Base-by-base conservation (phyloP, 108 stramenopile species). In the Conticribra guillardii region DNA sequence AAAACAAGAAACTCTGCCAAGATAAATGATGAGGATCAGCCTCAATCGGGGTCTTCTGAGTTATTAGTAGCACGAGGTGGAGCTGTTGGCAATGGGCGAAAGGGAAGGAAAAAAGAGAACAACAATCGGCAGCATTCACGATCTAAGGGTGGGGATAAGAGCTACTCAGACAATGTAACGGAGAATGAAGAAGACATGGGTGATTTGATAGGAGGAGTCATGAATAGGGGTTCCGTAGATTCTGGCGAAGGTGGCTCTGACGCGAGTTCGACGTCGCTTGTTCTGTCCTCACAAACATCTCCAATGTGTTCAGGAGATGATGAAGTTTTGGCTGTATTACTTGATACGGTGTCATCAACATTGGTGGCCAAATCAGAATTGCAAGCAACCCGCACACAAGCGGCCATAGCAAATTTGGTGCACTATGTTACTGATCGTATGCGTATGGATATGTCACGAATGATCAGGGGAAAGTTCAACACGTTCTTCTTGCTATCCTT, bases 361-460 rank as follows among this genome's bases (percentile, higher is more conserved):
- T 53, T 68, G 0, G 46, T 41, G 4, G 37, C 46, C 41, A 68
- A 68, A 54, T 68, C 67, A 47, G 67, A 68, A 22, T 34, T 32
- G 8, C 67, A 68, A 68, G 67, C 54, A n/a, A 33, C 54, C 1
- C 71, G 64, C 19, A 72, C 70, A n/a, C 61, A 63, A 63, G 60
- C 52, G 19, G 70, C 70, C 1, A 64, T 71, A 17, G 50, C 62
- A 1, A 51, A 26, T 52, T 23, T 71, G 19, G 52, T 64, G 16
- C 22, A 32, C 4, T 71, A 63, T 29, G 63, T 71, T 9, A 64
- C 62, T 9, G 61, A 71, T 33, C 47, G 70, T 2, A 63, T 62
- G 70, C 22, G 70, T 14, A 53, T 54, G 41, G 70, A 71, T 59
- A 19, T 71, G 23, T 63, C 70, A 17, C 0, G 61, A 63, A 71